Evolutionary conservation across 768 basidiomycete genomes (phyloP).

Genomic region (Podaxis mareebaensis): DNA sequence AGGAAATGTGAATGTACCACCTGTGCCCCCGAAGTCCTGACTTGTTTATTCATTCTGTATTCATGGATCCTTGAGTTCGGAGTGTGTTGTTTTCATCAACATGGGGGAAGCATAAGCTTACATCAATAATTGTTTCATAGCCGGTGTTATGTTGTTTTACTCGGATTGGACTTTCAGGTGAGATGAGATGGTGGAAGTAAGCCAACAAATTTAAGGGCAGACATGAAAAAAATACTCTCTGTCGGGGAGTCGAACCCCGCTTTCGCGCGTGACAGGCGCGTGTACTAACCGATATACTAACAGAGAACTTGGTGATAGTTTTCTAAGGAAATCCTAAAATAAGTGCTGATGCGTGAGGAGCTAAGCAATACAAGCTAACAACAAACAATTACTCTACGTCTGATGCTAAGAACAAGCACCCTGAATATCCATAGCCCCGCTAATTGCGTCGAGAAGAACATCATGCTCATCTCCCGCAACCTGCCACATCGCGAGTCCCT

Average conservation of each 20-base stretch:
- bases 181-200: too few relatives aligned
- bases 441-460: slow-evolving; percentile 58
- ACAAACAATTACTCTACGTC: neutral
- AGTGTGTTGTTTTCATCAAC: too few relatives aligned
- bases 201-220: too few relatives aligned
- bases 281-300: slow-evolving; percentile 17
- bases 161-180: too few relatives aligned
- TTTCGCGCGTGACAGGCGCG: slow-evolving; percentile 21
- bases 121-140: too few relatives aligned
- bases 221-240: slow-evolving; percentile 9
- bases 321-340: too few relatives aligned
- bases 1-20: neutral
- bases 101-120: too few relatives aligned
- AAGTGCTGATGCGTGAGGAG: neutral
- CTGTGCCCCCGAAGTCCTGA: too few relatives aligned
- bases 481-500: slow-evolving; percentile 72
- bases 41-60: too few relatives aligned
- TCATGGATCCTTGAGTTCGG: too few relatives aligned
- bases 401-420: slow-evolving; percentile 19
- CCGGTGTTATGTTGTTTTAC: too few relatives aligned
- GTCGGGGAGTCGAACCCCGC: slow-evolving; percentile 24
- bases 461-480: slow-evolving; percentile 60
- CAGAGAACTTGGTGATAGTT: neutral
- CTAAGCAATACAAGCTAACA: neutral
- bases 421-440: slow-evolving; percentile 36